A percentile compares a stretch with the other conserved stretches of the same genome.
phyloP scores from a whole-genome alignment of 2,329 filamentous ascomycete species.

The Exophiala sp. region DNA sequence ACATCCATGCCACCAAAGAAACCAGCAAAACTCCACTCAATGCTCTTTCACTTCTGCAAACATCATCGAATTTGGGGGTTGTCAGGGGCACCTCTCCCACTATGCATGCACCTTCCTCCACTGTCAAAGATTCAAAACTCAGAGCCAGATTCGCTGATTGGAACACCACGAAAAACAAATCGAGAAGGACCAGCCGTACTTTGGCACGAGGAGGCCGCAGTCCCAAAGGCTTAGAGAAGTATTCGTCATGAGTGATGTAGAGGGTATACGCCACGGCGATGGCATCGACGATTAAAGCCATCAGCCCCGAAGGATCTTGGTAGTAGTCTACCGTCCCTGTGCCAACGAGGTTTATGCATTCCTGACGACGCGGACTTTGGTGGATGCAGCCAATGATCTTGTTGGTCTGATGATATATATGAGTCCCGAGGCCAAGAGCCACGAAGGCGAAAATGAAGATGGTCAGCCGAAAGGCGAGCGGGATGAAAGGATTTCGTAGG shows the following conservation, averaged over 20 bases:
- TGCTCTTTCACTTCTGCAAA: conserved; percentile 64
- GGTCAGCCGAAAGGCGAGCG: conserved; percentile 74
- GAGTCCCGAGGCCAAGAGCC: conserved; percentile 73
- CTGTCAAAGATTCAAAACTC: conserved; percentile 76
- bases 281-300: conserved; percentile 85
- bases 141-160: conserved; percentile 89
- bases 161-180: conserved; percentile 96
- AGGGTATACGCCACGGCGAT: conserved; percentile 84
- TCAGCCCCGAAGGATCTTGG: conserved; percentile 73
- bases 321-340: conserved; percentile 30
- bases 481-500: conserved; percentile 78
- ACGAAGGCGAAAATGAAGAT: conserved; percentile 80
- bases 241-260: conserved; percentile 96
- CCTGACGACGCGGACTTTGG: conserved; percentile 20
- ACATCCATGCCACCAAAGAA: conserved; percentile 81
- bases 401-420: conserved; percentile 64
- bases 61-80: conserved; percentile 31
- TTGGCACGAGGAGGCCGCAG: conserved; percentile 80
- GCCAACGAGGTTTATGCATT: conserved; percentile 17
- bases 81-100: conserved; percentile 40
- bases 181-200: conserved; percentile 81
- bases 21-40: conserved; percentile 76
- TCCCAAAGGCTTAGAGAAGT: conserved; percentile 87
- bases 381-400: conserved; percentile 28
- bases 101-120: conserved; percentile 58